Conservation (phyloP, 2,329 filamentous ascomycete species). For the Fusarium marasasianum region DNA sequence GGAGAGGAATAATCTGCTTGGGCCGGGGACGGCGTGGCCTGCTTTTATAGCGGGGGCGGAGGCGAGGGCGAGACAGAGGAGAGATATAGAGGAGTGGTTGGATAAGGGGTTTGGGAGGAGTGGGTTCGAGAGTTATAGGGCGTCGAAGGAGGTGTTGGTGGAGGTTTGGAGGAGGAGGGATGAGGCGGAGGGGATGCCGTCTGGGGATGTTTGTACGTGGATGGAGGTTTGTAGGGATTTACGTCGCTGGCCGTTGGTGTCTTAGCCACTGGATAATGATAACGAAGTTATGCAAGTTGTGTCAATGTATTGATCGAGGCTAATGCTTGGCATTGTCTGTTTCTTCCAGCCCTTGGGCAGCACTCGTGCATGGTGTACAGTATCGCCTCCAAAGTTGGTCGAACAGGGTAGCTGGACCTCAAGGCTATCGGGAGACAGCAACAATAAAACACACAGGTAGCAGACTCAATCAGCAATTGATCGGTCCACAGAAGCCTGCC, state of each 20-base stretch:
- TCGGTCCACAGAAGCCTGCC: no score
- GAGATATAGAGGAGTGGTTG: slow-evolving; percentile 29
- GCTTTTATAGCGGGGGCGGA: slow-evolving; percentile 35
- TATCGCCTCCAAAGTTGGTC: fast-evolving
- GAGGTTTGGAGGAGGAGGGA: slow-evolving; percentile 39
- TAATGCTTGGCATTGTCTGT: not conserved
- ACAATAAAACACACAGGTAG: fast-evolving
- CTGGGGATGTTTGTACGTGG: slow-evolving; percentile 32
- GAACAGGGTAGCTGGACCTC: no score
- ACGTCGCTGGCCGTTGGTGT: slow-evolving; percentile 32
- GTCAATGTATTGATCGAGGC: not conserved
- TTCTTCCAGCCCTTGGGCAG: fast-evolving
- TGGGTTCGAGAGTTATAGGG: slow-evolving; percentile 36
- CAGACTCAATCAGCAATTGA: not conserved
- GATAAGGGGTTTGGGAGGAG: slow-evolving; percentile 32
- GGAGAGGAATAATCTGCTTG: slow-evolving; percentile 24
- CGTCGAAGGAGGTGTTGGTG: slow-evolving; percentile 21
- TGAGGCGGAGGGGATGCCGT: slow-evolving; percentile 11
- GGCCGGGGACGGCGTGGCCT: slow-evolving; percentile 36
- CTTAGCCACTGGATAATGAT: not conserved
- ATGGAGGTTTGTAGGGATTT: slow-evolving; percentile 38
- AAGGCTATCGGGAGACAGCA: not conserved
- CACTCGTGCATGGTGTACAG: not conserved
- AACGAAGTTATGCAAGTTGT: not conserved
- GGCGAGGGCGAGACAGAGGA: slow-evolving; percentile 26